These are phyloP conservation scores for Penicillium griseofulvum DNA, from an alignment of 2,329 filamentous ascomycete species.

Conservation along the genomic window DNA sequence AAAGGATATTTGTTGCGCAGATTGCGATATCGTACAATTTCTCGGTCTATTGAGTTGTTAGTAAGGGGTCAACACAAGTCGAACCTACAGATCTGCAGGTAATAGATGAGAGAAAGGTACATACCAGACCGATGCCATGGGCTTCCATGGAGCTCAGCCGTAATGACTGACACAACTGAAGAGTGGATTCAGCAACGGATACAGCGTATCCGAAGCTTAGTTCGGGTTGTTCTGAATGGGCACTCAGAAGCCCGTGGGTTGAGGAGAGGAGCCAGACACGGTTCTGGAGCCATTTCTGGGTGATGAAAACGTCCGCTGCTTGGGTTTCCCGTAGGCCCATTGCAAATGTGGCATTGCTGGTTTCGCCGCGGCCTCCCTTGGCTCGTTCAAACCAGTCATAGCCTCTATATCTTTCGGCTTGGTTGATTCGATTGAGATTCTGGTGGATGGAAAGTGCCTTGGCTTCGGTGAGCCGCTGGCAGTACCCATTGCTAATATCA, in stretches of 20 bases:
- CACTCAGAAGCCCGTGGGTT: constrained; percentile 39
- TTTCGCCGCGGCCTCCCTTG: constrained; percentile 22
- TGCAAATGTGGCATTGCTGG: constrained; percentile 22
- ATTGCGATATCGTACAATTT: constrained; percentile 42
- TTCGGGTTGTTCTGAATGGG: constrained; percentile 37
- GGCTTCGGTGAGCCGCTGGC: constrained; percentile 66
- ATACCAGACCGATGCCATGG: constrained; percentile 42
- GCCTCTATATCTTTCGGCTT: constrained; percentile 36
- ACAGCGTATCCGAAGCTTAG: constrained; percentile 40
- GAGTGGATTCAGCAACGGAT: constrained; percentile 33
- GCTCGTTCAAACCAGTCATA: constrained; percentile 41
- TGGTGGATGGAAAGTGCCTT: constrained; percentile 48
- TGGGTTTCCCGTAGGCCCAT: constrained; percentile 39
- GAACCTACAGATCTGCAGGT: neutral
- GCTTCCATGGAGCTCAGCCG: constrained; percentile 42
- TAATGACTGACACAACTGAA: constrained; percentile 35
- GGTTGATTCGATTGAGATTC: constrained; percentile 33
- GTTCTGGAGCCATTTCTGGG: constrained; percentile 46
- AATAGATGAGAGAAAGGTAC: constrained; percentile 5
- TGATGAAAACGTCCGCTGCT: constrained; percentile 43
- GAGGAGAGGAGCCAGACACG: constrained; percentile 44
- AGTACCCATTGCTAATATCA: constrained; percentile 61
- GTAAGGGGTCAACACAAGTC: neutral
- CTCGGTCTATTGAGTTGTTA: constrained; percentile 29
- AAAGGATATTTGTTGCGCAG: constrained; percentile 31